A percentile compares a stretch with the other conserved stretches of the same genome.
Conservation (phyloP, 495 filamentous ascomycete species). For the Aspergillus affinis region DNA sequence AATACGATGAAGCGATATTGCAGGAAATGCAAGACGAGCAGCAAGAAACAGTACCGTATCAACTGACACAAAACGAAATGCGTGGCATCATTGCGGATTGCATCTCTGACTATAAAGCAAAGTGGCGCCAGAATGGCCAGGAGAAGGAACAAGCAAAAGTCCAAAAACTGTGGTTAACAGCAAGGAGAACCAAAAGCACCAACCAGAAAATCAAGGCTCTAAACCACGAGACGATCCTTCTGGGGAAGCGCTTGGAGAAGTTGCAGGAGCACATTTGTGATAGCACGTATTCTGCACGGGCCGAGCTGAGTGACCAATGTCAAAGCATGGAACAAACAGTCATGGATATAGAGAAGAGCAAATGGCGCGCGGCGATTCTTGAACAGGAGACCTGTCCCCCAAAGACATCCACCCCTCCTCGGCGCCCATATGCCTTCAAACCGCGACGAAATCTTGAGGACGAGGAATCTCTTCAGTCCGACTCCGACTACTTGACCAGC, state of each 20-base stretch:
- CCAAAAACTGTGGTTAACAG: slow-evolving; percentile 59
- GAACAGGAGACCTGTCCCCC: slow-evolving; percentile 49
- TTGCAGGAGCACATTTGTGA: slow-evolving; percentile 48
- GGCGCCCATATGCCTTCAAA: slow-evolving; percentile 18
- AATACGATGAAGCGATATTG: slow-evolving; percentile 58
- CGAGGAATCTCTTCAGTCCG: slow-evolving; percentile 41
- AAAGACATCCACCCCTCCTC: slow-evolving; percentile 34
- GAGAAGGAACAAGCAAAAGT: slow-evolving; percentile 55
- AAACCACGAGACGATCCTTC: slow-evolving; percentile 24
- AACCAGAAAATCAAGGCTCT: slow-evolving; percentile 28
- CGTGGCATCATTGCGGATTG: slow-evolving; percentile 51
- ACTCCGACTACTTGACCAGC: slow-evolving; percentile 31
- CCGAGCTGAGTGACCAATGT: slow-evolving; percentile 51
- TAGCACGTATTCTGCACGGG: slow-evolving; percentile 48
- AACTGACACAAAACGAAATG: slow-evolving; percentile 49
- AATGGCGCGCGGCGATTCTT: slow-evolving; percentile 56
- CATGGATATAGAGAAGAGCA: slow-evolving; percentile 51
- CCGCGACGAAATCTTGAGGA: slow-evolving; percentile 28
- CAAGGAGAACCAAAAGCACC: slow-evolving; percentile 32
- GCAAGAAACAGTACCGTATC: slow-evolving; percentile 17
- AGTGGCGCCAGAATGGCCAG: slow-evolving; percentile 57
- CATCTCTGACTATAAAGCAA: slow-evolving; percentile 49
- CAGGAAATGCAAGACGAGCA: slow-evolving; percentile 62
- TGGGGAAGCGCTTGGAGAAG: slow-evolving; percentile 51
- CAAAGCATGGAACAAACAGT: slow-evolving; percentile 60